phyloP scores from a whole-genome alignment of 208 protist species.

The Tritrichomonas foetus region DNA sequence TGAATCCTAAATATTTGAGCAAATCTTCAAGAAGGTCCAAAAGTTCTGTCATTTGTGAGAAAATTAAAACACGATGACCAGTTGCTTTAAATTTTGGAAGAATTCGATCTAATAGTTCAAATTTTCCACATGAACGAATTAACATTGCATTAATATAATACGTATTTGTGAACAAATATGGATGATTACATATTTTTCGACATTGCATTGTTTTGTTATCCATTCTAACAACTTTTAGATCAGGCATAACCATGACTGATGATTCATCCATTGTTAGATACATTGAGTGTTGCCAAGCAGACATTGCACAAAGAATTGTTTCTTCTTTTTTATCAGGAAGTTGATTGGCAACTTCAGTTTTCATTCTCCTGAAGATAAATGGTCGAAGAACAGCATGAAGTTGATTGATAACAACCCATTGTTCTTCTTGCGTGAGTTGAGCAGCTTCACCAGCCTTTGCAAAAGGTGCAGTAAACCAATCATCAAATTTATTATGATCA shows the following conservation, averaged over 20 bases:
- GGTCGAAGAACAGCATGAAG: slow-evolving; percentile 90
- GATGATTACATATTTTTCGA: slow-evolving; percentile 56
- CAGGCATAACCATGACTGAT: no score
- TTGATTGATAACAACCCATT: slow-evolving; percentile 55
- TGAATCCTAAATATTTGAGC: slow-evolving; percentile 50
- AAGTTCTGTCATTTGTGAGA: slow-evolving; percentile 84
- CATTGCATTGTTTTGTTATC: slow-evolving; percentile 51
- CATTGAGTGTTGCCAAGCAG: slow-evolving; percentile 82
- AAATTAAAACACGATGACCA: slow-evolving; percentile 87
- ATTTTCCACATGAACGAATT: slow-evolving; percentile 44
- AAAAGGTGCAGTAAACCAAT: slow-evolving; percentile 91
- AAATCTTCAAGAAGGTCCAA: slow-evolving; percentile 74
- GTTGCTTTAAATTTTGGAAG: slow-evolving; percentile 43
- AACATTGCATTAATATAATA: slow-evolving; percentile 31
- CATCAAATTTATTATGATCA: slow-evolving; percentile 82
- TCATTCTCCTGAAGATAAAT: slow-evolving; percentile 93
- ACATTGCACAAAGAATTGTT: slow-evolving; percentile 74
- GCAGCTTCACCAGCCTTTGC: slow-evolving; percentile 75
- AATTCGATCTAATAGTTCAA: slow-evolving; percentile 29
- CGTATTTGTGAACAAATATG: slow-evolving; percentile 54
- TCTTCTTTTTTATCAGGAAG: slow-evolving; percentile 79
- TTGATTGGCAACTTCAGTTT: slow-evolving; percentile 90
- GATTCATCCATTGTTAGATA: no score
- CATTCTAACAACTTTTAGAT: background rate
- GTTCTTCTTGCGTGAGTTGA: background rate